These are phyloP conservation scores for Arabidopsis hybrid DNA, from an alignment of 441 rosid genomes.

Conservation along the genomic window DNA sequence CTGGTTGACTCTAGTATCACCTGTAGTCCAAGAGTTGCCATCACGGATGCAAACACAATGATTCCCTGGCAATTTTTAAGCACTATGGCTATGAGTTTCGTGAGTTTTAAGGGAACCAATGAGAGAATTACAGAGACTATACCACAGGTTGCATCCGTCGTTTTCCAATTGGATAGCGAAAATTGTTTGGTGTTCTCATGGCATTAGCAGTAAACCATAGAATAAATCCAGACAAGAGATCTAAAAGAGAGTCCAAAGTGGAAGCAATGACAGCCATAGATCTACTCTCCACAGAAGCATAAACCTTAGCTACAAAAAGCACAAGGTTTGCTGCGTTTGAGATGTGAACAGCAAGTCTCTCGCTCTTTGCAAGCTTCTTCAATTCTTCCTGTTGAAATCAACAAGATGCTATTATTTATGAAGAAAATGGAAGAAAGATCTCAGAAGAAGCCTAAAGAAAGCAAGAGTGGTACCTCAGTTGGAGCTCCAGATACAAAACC, in stretches of 20 bases:
- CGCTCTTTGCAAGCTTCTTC: slow-evolving; percentile 59
- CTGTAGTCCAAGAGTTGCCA: slow-evolving; percentile 82
- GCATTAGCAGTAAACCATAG: slow-evolving; percentile 59
- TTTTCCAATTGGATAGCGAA: slow-evolving; percentile 64
- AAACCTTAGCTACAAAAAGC: slow-evolving; percentile 65
- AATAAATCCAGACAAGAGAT: slow-evolving; percentile 68
- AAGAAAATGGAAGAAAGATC: neutral
- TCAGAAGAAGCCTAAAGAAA: neutral
- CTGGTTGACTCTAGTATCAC: slow-evolving; percentile 67
- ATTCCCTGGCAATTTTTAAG: slow-evolving; percentile 60
- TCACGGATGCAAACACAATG: slow-evolving; percentile 78
- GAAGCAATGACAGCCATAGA: slow-evolving; percentile 75
- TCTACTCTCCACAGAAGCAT: slow-evolving; percentile 64
- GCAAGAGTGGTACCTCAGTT: slow-evolving; percentile 53
- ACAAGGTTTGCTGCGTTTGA: slow-evolving; percentile 58
- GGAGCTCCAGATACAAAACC: slow-evolving; percentile 52
- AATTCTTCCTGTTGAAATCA: slow-evolving; percentile 55
- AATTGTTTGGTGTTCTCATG: slow-evolving; percentile 63
- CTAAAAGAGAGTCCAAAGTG: slow-evolving; percentile 68
- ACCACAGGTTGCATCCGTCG: slow-evolving; percentile 74
- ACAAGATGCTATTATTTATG: neutral
- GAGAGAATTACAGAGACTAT: slow-evolving; percentile 23
- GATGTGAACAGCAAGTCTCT: slow-evolving; percentile 58
- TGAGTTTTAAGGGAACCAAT: neutral
- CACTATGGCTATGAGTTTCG: neutral